Percentiles rank a stretch among this genome's conserved stretches.
phyloP scores from a whole-genome alignment of 2,329 filamentous ascomycete genomes.

The Neopestalotiopsis clavispora region DNA sequence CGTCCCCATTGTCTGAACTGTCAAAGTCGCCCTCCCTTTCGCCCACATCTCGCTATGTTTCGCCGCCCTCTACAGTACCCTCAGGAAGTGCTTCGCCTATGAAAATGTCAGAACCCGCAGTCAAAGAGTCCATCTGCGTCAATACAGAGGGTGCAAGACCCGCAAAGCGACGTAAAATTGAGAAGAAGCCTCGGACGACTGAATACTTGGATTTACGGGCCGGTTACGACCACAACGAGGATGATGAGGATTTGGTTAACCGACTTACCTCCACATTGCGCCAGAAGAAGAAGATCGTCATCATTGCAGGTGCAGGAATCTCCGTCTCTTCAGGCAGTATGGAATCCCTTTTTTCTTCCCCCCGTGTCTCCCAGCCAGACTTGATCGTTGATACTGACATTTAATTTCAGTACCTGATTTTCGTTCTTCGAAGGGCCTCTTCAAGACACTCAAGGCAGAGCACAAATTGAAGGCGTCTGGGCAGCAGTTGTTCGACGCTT shows the following conservation, averaged over 20 bases:
- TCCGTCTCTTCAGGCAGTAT: conserved; percentile 88
- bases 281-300: conserved; percentile 94
- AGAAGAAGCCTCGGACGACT: conserved; percentile 71
- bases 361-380: background rate
- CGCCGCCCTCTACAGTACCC: conserved; percentile 52
- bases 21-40: conserved; percentile 58
- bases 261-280: conserved; percentile 76
- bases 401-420: conserved; percentile 80
- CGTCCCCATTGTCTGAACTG: conserved; percentile 60
- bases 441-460: conserved; percentile 81
- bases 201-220: conserved; percentile 75
- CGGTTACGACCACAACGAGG: conserved; percentile 53
- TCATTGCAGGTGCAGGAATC: conserved; percentile 95
- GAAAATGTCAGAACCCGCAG: conserved; percentile 46
- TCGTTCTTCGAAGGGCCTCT: conserved; percentile 87
- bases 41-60: conserved; percentile 55
- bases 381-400: background rate
- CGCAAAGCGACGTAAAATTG: conserved; percentile 75
- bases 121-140: conserved; percentile 37
- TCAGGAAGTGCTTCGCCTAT: conserved; percentile 58
- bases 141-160: conserved; percentile 67
- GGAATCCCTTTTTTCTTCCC: conserved; percentile 23
- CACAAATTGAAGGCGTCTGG: conserved; percentile 93
- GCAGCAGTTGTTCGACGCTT: conserved; percentile 95
- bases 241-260: conserved; percentile 65